These are phyloP conservation scores for Amyloporia xantha DNA, from an alignment of 768 basidiomycete genomes.

Conservation along the genomic window DNA sequence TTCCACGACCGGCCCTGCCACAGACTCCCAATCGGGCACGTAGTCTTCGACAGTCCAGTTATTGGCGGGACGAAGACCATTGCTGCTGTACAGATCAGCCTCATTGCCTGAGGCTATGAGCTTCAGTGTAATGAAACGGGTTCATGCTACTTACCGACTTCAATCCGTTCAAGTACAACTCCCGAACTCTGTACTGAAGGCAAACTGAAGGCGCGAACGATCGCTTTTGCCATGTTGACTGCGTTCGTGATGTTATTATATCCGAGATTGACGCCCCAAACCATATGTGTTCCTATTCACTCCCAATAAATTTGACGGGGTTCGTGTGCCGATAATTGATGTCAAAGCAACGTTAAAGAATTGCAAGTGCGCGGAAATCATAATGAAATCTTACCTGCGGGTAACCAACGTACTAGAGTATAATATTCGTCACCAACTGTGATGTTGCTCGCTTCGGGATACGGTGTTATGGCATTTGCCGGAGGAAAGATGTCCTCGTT, in stretches of 20 bases:
- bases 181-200: conserved; percentile 18
- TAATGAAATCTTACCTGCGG: conserved; percentile 29
- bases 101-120: conserved; percentile 23
- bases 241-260: conserved; percentile 24
- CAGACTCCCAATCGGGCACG: conserved; percentile 23
- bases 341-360: too few species aligned
- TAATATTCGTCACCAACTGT: conserved; percentile 55
- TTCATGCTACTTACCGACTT: conserved; percentile 21
- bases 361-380: neutral
- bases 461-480: conserved; percentile 43
- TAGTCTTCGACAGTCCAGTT: conserved; percentile 25
- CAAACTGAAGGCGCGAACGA: conserved; percentile 23
- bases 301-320: neutral
- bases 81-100: conserved; percentile 26
- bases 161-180: conserved; percentile 25
- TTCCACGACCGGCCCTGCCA: conserved; percentile 18
- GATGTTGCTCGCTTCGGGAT: conserved; percentile 60
- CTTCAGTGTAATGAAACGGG: too few species aligned
- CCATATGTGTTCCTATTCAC: conserved; percentile 48
- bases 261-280: conserved; percentile 66
- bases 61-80: conserved; percentile 18
- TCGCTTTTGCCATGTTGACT: conserved; percentile 25
- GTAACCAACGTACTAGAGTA: conserved; percentile 43
- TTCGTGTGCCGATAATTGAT: too few species aligned
- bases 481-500: conserved; percentile 45